A percentile compares a stretch with the other conserved stretches of the same genome.
These are phyloP conservation scores for Soucietia sequanensis DNA, from an alignment of 805 yeast species.

Conservation along the genomic window DNA sequence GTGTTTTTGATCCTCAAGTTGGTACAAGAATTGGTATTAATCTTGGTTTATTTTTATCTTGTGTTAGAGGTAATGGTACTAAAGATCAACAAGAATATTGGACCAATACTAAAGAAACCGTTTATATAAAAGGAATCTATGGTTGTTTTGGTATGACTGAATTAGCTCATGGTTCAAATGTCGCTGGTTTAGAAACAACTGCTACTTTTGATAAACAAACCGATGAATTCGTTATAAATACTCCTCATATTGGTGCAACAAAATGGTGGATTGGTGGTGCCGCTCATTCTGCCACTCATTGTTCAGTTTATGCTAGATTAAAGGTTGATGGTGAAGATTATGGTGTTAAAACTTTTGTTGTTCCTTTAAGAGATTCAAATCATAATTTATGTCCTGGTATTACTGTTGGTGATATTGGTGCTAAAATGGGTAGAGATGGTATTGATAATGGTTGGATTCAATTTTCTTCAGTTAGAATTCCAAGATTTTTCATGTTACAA, in stretches of 20 bases:
- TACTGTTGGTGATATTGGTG: conserved; percentile 46
- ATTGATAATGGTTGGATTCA: conserved; percentile 51
- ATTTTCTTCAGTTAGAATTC: conserved; percentile 42
- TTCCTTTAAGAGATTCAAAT: conserved; percentile 44
- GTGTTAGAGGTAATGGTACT: conserved; percentile 87
- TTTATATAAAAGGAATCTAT: conserved; percentile 52
- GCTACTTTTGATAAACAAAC: conserved; percentile 43
- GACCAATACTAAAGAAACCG: conserved; percentile 69
- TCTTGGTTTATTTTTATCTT: conserved; percentile 77
- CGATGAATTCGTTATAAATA: conserved; percentile 44
- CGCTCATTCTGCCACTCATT: conserved; percentile 47
- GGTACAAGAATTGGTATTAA: conserved; percentile 87
- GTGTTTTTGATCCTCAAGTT: conserved; percentile 73
- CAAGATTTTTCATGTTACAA: conserved; percentile 47
- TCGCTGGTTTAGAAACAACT: conserved; percentile 55
- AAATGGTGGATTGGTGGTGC: conserved; percentile 54
- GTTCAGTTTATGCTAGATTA: conserved; percentile 41
- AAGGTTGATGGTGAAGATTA: conserved; percentile 44
- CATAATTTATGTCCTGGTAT: conserved; percentile 45
- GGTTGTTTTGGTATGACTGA: conserved; percentile 69
- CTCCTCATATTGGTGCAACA: conserved; percentile 49
- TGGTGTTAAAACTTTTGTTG: conserved; percentile 47
- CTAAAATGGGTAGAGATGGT: conserved; percentile 50
- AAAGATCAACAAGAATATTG: conserved; percentile 80
- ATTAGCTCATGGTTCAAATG: conserved; percentile 63